These are phyloP conservation scores for Diaporthe helianthi DNA, from an alignment of 2,329 filamentous ascomycete species.

Conservation along the genomic window DNA sequence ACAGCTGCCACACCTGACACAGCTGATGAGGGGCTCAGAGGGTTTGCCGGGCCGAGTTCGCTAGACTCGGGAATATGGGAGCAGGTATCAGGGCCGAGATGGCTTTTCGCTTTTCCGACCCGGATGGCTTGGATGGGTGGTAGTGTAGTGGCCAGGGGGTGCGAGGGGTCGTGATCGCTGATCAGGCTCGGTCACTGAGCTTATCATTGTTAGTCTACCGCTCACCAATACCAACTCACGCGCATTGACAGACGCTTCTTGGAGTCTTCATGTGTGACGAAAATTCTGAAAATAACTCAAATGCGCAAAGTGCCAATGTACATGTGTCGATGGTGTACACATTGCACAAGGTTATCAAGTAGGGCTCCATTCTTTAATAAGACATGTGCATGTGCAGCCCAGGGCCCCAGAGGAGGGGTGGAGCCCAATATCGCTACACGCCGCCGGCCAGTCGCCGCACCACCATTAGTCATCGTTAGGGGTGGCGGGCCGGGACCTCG, in stretches of 20 bases:
- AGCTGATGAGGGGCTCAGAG: not conserved
- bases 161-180: too few species aligned
- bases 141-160: too few species aligned
- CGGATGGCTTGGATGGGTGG: not conserved
- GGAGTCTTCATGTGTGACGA: not conserved
- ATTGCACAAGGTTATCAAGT: not conserved
- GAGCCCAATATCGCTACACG: slow-evolving; percentile 16
- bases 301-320: not conserved
- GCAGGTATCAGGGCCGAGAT: not conserved
- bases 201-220: too few species aligned
- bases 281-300: not conserved
- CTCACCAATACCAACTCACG: too few species aligned
- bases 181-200: not conserved
- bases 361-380: slow-evolving; percentile 16
- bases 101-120: slow-evolving; percentile 10
- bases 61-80: not conserved
- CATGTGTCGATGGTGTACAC: not conserved
- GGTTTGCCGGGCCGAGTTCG: not conserved
- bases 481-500: not conserved
- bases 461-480: slow-evolving; percentile 7
- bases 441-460: slow-evolving; percentile 6
- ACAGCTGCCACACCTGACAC: not conserved
- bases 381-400: not conserved
- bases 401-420: not conserved
- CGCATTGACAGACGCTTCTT: not conserved